These are phyloP conservation scores for Oldenlandia corymbosa DNA, from an alignment of 257 asterid species.

Conservation along the genomic window DNA sequence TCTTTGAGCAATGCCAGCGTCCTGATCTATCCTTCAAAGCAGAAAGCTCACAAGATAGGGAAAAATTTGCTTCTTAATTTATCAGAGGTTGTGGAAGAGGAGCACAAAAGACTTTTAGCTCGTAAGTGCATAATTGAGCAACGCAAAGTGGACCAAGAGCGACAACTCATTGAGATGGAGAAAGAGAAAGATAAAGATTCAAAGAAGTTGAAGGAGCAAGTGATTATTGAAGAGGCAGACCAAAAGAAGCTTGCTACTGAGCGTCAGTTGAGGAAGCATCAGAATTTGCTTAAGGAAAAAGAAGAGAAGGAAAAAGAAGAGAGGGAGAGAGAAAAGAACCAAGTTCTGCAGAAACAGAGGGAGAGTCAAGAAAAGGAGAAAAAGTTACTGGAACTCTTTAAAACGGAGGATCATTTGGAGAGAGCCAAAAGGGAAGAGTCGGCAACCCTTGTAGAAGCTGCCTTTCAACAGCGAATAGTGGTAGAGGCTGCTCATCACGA, in stretches of 20 bases:
- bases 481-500: constrained; percentile 32
- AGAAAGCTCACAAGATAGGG: constrained; percentile 40
- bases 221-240: constrained; percentile 66
- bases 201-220: constrained; percentile 58
- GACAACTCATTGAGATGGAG: constrained; percentile 49
- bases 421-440: constrained; percentile 42
- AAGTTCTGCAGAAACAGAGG: constrained; percentile 64
- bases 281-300: too few species aligned
- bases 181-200: constrained; percentile 81
- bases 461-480: constrained; percentile 24
- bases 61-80: constrained; percentile 47
- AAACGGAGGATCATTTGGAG: constrained; percentile 36
- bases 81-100: constrained; percentile 67
- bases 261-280: constrained; percentile 67
- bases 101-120: constrained; percentile 88
- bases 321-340: constrained; percentile 61
- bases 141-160: constrained; percentile 97
- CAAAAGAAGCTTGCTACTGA: constrained; percentile 67
- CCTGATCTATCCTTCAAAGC: constrained; percentile 50
- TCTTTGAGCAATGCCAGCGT: constrained; percentile 56
- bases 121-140: constrained; percentile 73
- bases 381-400: constrained; percentile 31
- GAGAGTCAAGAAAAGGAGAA: constrained; percentile 90
- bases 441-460: constrained; percentile 28
- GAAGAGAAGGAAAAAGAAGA: constrained; percentile 75